Percentiles rank a stretch among this genome's conserved stretches.
phyloP scores from a whole-genome alignment of 805 yeast species.

The Alloascoidea hylecoeti region DNA sequence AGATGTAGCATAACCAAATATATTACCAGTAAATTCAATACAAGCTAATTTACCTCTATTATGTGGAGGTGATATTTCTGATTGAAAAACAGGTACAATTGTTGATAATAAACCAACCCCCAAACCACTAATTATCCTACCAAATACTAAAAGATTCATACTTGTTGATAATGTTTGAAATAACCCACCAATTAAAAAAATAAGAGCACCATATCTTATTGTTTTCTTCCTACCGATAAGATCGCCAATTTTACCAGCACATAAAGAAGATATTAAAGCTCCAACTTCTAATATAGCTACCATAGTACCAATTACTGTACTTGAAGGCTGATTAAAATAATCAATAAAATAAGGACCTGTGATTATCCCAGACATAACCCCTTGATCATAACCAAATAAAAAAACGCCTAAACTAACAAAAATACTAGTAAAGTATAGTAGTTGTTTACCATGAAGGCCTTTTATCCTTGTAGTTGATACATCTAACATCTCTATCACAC shows the following conservation, averaged over 20 bases:
- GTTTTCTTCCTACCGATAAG: constrained; percentile 67
- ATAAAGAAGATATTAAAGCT: constrained; percentile 66
- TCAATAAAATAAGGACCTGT: constrained; percentile 22
- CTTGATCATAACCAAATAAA: constrained; percentile 74
- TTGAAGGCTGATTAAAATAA: constrained; percentile 60
- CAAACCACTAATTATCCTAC: constrained; percentile 69
- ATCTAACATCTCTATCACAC: no score
- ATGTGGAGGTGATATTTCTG: constrained; percentile 80
- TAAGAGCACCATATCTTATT: constrained; percentile 63
- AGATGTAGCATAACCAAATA: constrained; percentile 65
- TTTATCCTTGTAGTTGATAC: constrained; percentile 2
- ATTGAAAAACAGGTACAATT: constrained; percentile 77
- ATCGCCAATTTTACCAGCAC: constrained; percentile 72
- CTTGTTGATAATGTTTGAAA: constrained; percentile 50
- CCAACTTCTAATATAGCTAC: constrained; percentile 85
- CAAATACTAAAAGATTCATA: constrained; percentile 47
- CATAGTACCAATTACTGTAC: constrained; percentile 70
- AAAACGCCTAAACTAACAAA: constrained; percentile 36
- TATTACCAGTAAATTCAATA: constrained; percentile 79
- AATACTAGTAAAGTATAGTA: constrained; percentile 24
- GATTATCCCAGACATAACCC: constrained; percentile 79
- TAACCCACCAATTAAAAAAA: constrained; percentile 68
- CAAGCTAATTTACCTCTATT: constrained; percentile 78
- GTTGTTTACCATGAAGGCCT: constrained; percentile 18
- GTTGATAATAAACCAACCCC: constrained; percentile 80